Base-by-base conservation (phyloP, 1,284 basidiomycete species). In the Tilletia caries region DNA sequence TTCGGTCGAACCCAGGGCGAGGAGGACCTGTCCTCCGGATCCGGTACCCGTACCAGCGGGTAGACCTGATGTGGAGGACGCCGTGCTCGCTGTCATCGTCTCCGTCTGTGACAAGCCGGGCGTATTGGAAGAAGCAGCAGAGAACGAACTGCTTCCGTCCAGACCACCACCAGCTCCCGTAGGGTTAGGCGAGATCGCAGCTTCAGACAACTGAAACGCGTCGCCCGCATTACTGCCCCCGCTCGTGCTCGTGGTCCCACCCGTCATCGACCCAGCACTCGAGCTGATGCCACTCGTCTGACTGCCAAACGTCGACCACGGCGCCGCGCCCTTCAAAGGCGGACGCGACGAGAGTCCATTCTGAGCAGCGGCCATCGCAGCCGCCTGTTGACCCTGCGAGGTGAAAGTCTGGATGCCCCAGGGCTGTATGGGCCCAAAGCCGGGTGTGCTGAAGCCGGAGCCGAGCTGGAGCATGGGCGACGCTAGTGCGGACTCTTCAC, bases 291-390 rank as follows among this genome's bases (percentile, higher is more conserved):
- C 54, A 27, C 54, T 60, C 54, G 54, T 25, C 29, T 60, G 54
- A 33, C 54, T 60, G 12, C 54, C 54, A 32, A 60, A 60, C 4
- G 54, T 60, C 25, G 54, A 60, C 25, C 29, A 60, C 12, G 54
- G 54, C 29, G 8, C 29, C 25, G 54, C 32, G 29, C 54, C 54
- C 3, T 60, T 60, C 1, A 60, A 25, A 27, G 54, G 54, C 1
- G 54, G 54, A 27, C 54, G 54, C 15, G 54, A 60, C 50, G 54
- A 60, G 25, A 60, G 54, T 4, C 54, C 54, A 33, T 60, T 60
- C 5, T 6, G 10, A 18, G 25, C 27, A 15, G 54, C 54, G 6
- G 54, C 54, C 6, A 25, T 25, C 54, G 27, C 27, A 8, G 54
- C 54, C 25, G 54, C 54, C 54, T 60, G 54, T 4, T 60, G 54